phyloP scores from a whole-genome alignment of 2,329 filamentous ascomycete species.

The Penicillium crustosum region DNA sequence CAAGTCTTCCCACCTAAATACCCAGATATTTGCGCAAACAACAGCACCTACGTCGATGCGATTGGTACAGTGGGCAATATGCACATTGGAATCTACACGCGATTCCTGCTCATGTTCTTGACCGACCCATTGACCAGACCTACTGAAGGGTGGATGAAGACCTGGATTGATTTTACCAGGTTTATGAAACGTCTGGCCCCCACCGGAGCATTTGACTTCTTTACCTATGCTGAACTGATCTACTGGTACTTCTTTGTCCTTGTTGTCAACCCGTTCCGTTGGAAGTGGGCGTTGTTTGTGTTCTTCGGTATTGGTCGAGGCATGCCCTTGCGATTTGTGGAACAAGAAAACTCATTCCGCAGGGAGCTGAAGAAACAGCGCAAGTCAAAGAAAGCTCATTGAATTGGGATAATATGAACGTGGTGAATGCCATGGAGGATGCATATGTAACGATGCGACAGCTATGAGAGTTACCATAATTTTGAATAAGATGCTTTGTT shows the following conservation, averaged over 20 bases:
- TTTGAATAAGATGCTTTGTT: neutral
- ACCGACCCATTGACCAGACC: constrained; percentile 75
- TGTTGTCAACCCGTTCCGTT: constrained; percentile 77
- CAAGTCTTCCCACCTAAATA: constrained; percentile 79
- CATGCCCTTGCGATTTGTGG: constrained; percentile 66
- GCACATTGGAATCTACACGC: constrained; percentile 87
- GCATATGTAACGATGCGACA: neutral
- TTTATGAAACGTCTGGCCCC: constrained; percentile 68
- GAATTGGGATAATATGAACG: neutral
- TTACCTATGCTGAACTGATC: constrained; percentile 79
- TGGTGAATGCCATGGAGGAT: neutral
- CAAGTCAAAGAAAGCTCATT: constrained; percentile 9
- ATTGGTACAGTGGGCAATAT: constrained; percentile 83
- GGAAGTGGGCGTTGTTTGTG: constrained; percentile 87
- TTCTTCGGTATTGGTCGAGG: constrained; percentile 70
- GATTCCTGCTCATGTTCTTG: constrained; percentile 83
- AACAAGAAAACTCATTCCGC: constrained; percentile 57
- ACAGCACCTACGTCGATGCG: constrained; percentile 77
- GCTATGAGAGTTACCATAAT: neutral
- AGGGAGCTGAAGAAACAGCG: constrained; percentile 29
- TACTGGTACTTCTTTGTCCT: constrained; percentile 86
- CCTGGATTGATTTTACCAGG: constrained; percentile 83
- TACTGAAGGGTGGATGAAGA: constrained; percentile 70
- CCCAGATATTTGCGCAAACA: constrained; percentile 73
- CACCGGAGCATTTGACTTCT: constrained; percentile 80